Evolutionary conservation across 371 early-diverging fungal genomes (phyloP), one percentile per base, ranked within the genome.

Genomic region (Mortierella sp.): DNA sequence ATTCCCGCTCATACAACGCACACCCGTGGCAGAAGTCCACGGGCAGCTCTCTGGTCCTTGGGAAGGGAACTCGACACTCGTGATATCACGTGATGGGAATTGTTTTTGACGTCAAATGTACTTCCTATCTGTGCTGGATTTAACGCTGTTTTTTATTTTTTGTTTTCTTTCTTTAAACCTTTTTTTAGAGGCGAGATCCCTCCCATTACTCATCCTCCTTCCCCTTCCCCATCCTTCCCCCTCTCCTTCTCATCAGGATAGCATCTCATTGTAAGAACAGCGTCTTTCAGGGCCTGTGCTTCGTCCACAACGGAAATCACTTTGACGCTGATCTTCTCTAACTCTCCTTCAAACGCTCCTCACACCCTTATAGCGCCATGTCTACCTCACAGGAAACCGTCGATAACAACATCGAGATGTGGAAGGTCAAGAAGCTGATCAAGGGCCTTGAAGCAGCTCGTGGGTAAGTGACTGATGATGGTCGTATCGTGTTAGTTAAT

Each of bases 341-440:
- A 3, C 43, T 43, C 43, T 52, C 32, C 12, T 52, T 52, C 9
- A 52, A 3, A 17, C 30, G 6, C 32, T 52, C 9, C 41, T 53
- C 7, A 9, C 24, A 53, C n/a, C 30, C n/a, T 41, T 24, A 39
- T 56, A 75, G 75, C 75, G 68, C 14, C 54, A 75, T 75, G 75
- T 75, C 75, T 63, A 62, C 78, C 60, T 56, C 78, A 53, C 59
- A 64, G 72, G 81, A 81, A 53, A 56, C 72, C 54, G 78, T 84
- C 62, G 90, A 89, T 79, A 84, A 93, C 67, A 94, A 96, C 80
- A 90, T 97, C 70, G 93, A 96, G 83, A 91, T 97, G 65, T 99
- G 97, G 96, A 97, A 96, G 89, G 92, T 97, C 86, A 97, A 97
- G 87, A 94, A 95, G 84, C 89, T 98, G 80, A 93, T 99, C 81